phyloP scores from a whole-genome alignment of 1,139 yeast genomes.

The Hyphopichia fennica region DNA sequence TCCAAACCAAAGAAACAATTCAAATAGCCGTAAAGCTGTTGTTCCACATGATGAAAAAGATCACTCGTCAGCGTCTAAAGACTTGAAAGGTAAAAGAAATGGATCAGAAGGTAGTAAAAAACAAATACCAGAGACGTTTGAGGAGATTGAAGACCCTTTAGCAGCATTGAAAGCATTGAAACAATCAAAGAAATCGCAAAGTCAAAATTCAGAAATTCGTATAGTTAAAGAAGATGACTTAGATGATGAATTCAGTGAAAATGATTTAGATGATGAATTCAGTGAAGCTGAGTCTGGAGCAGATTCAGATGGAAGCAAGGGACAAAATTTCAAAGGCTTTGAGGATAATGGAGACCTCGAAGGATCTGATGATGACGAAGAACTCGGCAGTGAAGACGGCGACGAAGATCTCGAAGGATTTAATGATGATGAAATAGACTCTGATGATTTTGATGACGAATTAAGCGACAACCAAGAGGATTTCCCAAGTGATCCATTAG shows the following conservation, averaged over 20 bases:
- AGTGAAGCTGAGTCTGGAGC: not conserved
- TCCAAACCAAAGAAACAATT: slow-evolving; percentile 1
- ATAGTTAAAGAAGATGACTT: slow-evolving; percentile 32
- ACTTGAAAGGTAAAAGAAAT: no score
- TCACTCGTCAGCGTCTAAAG: not conserved
- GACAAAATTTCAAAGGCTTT: slow-evolving; percentile 6
- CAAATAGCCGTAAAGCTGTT: not conserved
- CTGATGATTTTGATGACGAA: slow-evolving; percentile 13
- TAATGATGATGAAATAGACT: slow-evolving; percentile 12
- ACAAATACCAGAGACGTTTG: no score
- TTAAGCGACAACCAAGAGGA: slow-evolving; percentile 14
- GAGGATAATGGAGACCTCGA: slow-evolving; percentile 6
- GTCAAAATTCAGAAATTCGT: slow-evolving; percentile 10
- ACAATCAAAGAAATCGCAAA: slow-evolving; percentile 12
- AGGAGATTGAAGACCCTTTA: slow-evolving; percentile 20
- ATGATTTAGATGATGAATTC: slow-evolving; percentile 13
- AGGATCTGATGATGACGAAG: slow-evolving; percentile 11
- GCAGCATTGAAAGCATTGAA: slow-evolving; percentile 22
- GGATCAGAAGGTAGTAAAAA: no score
- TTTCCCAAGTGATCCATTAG: slow-evolving; percentile 33
- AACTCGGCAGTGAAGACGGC: not conserved
- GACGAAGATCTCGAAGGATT: slow-evolving; percentile 11
- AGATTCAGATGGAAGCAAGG: no score
- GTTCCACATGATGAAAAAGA: not conserved
- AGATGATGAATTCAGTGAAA: slow-evolving; percentile 18